These are phyloP conservation scores for Lichtheimia ornata DNA, from an alignment of 371 early-diverging fungal species.

Conservation along the genomic window DNA sequence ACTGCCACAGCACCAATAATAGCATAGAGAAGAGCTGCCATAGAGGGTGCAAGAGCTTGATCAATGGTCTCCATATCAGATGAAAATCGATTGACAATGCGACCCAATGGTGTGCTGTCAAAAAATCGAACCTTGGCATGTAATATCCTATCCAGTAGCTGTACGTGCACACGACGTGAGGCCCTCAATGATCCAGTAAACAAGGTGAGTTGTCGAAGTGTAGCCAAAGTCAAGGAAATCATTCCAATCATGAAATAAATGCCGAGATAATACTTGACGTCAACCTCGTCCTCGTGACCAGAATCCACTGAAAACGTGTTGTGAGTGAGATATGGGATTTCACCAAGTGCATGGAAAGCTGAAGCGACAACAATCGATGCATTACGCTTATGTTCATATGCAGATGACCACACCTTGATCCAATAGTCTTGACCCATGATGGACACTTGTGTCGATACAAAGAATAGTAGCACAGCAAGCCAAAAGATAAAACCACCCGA, in stretches of 20 bases:
- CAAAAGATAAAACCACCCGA: slow-evolving; percentile 66
- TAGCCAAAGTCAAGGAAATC: slow-evolving; percentile 34
- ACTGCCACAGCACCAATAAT: slow-evolving; percentile 47
- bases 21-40: slow-evolving; percentile 48
- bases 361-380: too few relatives aligned
- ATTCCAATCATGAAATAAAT: slow-evolving; percentile 57
- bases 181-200: slow-evolving; percentile 52
- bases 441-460: slow-evolving; percentile 48
- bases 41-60: slow-evolving; percentile 49
- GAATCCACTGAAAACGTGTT: slow-evolving; percentile 16
- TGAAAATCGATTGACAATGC: slow-evolving; percentile 85
- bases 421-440: slow-evolving; percentile 64
- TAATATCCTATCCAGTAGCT: slow-evolving; percentile 63
- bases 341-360: too few relatives aligned
- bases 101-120: slow-evolving; percentile 84
- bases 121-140: slow-evolving; percentile 81
- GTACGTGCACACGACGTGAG: slow-evolving; percentile 55
- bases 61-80: slow-evolving; percentile 77
- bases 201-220: slow-evolving; percentile 41
- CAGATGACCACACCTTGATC: slow-evolving; percentile 59
- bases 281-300: slow-evolving; percentile 6
- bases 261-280: slow-evolving; percentile 55
- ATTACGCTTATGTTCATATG: slow-evolving; percentile 14
- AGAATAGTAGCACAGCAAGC: slow-evolving; percentile 47
- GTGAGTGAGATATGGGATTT: too few relatives aligned